Conservation (phyloP, 495 filamentous ascomycete species). For the Aspergillus steynii region DNA sequence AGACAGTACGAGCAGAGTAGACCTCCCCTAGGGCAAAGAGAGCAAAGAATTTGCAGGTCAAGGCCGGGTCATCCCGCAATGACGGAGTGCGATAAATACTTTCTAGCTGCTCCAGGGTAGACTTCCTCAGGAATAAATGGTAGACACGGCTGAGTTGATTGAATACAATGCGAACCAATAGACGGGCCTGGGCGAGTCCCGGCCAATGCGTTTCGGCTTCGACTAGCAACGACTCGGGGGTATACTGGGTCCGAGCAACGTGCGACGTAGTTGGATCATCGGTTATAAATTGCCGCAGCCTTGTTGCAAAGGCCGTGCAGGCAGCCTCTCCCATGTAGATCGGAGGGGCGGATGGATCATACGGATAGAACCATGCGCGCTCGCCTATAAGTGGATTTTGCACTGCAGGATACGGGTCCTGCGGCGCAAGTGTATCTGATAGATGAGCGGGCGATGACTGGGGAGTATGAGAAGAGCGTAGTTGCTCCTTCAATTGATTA, state of each 20-base stretch:
- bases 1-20: slow-evolving; percentile 24
- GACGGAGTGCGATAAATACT: slow-evolving; percentile 15
- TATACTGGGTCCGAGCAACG: slow-evolving; percentile 31
- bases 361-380: slow-evolving; percentile 35
- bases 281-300: slow-evolving; percentile 32
- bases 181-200: slow-evolving; percentile 22
- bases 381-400: slow-evolving; percentile 35
- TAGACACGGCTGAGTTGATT: slow-evolving; percentile 31
- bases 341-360: slow-evolving; percentile 29
- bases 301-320: slow-evolving; percentile 35
- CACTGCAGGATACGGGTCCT: slow-evolving; percentile 13
- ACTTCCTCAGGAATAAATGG: slow-evolving; percentile 29
- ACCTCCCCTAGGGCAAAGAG: slow-evolving; percentile 36
- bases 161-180: slow-evolving; percentile 28
- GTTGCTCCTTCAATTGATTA: slow-evolving; percentile 21
- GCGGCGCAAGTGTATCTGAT: slow-evolving; percentile 3
- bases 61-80: slow-evolving; percentile 21
- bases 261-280: slow-evolving; percentile 23
- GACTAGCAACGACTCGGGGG: slow-evolving; percentile 22
- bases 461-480: slow-evolving; percentile 15
- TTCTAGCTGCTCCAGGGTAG: slow-evolving; percentile 27
- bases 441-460: slow-evolving; percentile 11
- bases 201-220: slow-evolving; percentile 27
- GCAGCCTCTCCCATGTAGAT: slow-evolving; percentile 38
- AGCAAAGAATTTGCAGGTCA: slow-evolving; percentile 32